Evolutionary conservation across 176 grass and related monocot species (phyloP), one percentile per base, ranked within the genome.

Genomic region (Cenchrus americanus): DNA sequence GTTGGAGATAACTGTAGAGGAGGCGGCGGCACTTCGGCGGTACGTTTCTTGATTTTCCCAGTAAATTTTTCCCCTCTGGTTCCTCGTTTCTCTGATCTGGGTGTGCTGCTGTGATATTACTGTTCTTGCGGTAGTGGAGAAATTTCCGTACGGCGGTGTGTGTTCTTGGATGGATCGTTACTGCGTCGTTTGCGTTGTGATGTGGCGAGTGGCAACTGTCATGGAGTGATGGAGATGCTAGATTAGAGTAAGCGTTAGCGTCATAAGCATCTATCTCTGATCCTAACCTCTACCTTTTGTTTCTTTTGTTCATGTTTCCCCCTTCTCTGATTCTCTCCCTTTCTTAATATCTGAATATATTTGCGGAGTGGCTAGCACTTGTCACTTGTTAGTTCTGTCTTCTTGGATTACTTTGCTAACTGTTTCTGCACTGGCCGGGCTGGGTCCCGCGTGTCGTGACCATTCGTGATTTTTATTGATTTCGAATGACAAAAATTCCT

Each of bases 41-140:
- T 86, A 73, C 17, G 73, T 83, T 51, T 86, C 37, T 85, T 66
- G 58, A 43, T 79, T 71, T 78, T 10, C 5, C 68, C 26, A n/a
- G 17, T 22, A 23, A 22, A 47, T 30, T 21, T 2, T 55, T 0
- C 1, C 21, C 37, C 13, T 66, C 24, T 59, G 21, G 26, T 27
- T 69, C 48, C 8, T 49, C 40, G 34, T 46, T 49, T 66, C 18
- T 44, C 10, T 46, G 59, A 65, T 73, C 63, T 48, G 19, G 0
- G 18, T 70, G 49, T 14, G 73, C 51, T 77, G 15, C 24, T 32
- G 34, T 60, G 73, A 77, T 37, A 50, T 19, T 57, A 27, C 58
- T 69, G 49, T 42, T 76, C 48, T 67, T 42, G 10, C 47, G 17
- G 57, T 30, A 41, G 15, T 53, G 13, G 14, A 79, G 61, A 22